Conservation (phyloP, 2,329 filamentous ascomycete genomes). For the Lecanicillium sp. region DNA sequence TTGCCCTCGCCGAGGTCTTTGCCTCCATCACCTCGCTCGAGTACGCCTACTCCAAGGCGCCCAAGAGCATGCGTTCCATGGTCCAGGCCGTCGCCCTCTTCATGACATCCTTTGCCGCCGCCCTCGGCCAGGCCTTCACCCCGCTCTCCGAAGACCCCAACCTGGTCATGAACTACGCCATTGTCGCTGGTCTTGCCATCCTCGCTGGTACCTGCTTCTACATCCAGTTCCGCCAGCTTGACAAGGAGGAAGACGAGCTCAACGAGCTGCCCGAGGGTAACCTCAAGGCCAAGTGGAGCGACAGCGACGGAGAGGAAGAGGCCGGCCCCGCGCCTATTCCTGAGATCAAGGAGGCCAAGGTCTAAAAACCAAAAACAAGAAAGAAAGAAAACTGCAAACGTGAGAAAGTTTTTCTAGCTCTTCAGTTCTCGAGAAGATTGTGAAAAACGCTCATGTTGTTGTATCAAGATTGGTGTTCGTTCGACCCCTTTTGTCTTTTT, state of each 20-base stretch:
- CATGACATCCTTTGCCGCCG: slow-evolving; percentile 60
- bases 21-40: slow-evolving; percentile 54
- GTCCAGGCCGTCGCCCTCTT: slow-evolving; percentile 63
- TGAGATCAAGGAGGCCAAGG: no score
- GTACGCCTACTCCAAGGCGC: slow-evolving; percentile 70
- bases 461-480: no score
- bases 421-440: no score
- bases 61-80: slow-evolving; percentile 67
- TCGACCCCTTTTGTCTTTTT: no score
- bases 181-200: slow-evolving; percentile 58
- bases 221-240: slow-evolving; percentile 54
- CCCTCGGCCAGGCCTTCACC: slow-evolving; percentile 53
- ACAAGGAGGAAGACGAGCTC: slow-evolving; percentile 57
- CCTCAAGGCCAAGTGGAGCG: slow-evolving; percentile 2
- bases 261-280: slow-evolving; percentile 44
- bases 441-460: no score
- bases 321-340: no score
- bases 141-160: slow-evolving; percentile 48
- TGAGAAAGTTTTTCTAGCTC: no score
- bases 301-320: no score
- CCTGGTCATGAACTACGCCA: slow-evolving; percentile 66
- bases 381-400: neutral
- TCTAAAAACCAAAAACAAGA: neutral
- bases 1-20: slow-evolving; percentile 41
- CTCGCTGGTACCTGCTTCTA: slow-evolving; percentile 62